Evolutionary conservation across 78 protist species (phyloP).

Genomic region (slime mould (Dictyostelium discoideum)): DNA sequence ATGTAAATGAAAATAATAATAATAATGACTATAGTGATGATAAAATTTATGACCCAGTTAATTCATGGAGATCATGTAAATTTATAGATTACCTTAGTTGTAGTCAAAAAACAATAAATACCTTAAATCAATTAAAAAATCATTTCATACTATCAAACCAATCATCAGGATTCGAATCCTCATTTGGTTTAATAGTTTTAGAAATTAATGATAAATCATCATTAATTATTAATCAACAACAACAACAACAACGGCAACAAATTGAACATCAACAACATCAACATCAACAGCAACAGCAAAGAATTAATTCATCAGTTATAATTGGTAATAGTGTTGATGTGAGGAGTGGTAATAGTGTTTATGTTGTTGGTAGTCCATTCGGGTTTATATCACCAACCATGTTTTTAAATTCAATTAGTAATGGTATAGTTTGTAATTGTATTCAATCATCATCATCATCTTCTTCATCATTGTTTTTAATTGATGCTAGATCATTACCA

Average conservation of each 20-base stretch:
- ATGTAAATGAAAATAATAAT: background rate
- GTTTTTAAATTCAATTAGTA: constrained; percentile 51
- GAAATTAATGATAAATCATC: background rate
- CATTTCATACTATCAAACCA: constrained; percentile 26
- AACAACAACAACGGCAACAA: background rate
- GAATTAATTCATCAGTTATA: background rate
- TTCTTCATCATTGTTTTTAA: constrained; percentile 1
- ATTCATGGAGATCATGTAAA: constrained; percentile 42
- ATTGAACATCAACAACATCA: background rate
- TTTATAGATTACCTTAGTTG: background rate
- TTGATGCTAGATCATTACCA: constrained; percentile 75
- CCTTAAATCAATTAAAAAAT: constrained; percentile 12
- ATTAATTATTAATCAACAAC: background rate
- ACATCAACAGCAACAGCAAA: background rate
- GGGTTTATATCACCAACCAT: constrained; percentile 76
- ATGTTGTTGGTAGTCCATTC: constrained; percentile 66
- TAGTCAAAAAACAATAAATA: background rate
- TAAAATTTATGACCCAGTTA: constrained; percentile 60
- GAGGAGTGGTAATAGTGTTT: constrained; percentile 9
- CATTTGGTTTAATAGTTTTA: constrained; percentile 40
- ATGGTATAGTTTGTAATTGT: constrained; percentile 49
- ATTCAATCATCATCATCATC: background rate
- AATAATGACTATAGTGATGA: background rate
- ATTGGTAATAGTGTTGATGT: constrained; percentile 30
- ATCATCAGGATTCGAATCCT: background rate